These are phyloP conservation scores for Fusarium sp. DNA, from an alignment of 2,329 filamentous ascomycete genomes.

Conservation along the genomic window DNA sequence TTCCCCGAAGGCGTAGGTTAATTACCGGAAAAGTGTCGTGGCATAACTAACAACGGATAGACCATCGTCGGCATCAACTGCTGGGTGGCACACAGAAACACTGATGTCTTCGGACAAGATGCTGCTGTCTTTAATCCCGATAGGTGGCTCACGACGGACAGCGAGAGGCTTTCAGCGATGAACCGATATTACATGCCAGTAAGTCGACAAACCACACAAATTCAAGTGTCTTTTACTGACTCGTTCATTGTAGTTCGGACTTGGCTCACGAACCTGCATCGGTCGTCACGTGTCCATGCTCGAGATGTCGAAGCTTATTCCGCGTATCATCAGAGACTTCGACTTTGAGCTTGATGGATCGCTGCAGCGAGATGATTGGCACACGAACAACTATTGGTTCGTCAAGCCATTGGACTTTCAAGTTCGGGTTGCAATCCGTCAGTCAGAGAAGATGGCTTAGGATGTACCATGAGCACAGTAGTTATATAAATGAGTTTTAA, in stretches of 20 bases:
- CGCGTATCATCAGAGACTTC: constrained; percentile 37
- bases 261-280: constrained; percentile 39
- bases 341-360: constrained; percentile 28
- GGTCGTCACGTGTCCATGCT: constrained; percentile 41
- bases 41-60: neutral
- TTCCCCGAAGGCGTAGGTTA: constrained; percentile 38
- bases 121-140: constrained; percentile 31
- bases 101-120: constrained; percentile 31
- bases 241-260: constrained; percentile 38
- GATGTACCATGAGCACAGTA: fast-evolving
- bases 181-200: constrained; percentile 42
- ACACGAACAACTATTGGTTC: constrained; percentile 33
- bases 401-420: constrained; percentile 32
- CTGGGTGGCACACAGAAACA: constrained; percentile 40
- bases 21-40: too few species aligned
- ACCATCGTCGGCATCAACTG: constrained; percentile 38
- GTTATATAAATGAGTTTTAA: neutral
- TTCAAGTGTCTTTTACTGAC: too few species aligned
- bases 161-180: constrained; percentile 20
- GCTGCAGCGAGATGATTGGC: constrained; percentile 3
- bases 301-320: constrained; percentile 42
- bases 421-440: neutral
- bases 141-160: constrained; percentile 27
- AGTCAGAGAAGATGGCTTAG: neutral
- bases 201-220: too few species aligned